Base-by-base conservation (phyloP, 2,329 filamentous ascomycete species). In the Lecanicillium sp. region DNA sequence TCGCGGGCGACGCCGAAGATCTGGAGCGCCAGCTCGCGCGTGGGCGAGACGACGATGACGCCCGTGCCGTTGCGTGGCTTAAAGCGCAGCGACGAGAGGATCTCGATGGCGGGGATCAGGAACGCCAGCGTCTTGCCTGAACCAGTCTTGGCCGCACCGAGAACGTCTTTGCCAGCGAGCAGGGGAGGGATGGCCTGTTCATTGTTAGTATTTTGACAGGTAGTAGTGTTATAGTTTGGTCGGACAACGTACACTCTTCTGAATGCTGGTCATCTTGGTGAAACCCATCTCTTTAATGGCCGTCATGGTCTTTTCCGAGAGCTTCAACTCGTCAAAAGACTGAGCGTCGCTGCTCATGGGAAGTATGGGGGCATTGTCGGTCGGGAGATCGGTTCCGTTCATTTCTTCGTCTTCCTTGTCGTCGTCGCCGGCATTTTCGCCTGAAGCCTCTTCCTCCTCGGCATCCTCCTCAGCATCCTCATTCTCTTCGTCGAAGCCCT, bases 41-140 rank as follows among this genome's bases (percentile, higher is more conserved):
- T 98, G 1, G 91, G 91, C 10, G 90, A 93, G 26, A 97, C 86
- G 17, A 97, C 82, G 55, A 97, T 86, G 48, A 91, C 91, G 61
- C 93, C 93, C 40, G 88, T 91, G 53, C 86, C 91, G 66, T 96
- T 96, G 61, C 91, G 78, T 17, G 90, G 91, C 74, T 97, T 97
- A 77, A 96, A 97, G 53, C 86, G 81, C 58, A 98, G 77, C 14
- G 90, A 83, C 62, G 84, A 83, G 52, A 98, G 77, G 83, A 96
- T 94, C 70, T 97, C 93, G 32, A 97, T 78, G 2, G 90, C 90
- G 15, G 93, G 93, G 50, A 97, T 90, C 52, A 98, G 74, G 70
- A 98, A 98, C 3, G 91, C 86, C 52, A 97, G 70, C 1, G 93
- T 98, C 74, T 98, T 98, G 63, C 93, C 93, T 19, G 88, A 94